Conservation (phyloP, 768 basidiomycete genomes). For the Cubamyces lactineus region DNA sequence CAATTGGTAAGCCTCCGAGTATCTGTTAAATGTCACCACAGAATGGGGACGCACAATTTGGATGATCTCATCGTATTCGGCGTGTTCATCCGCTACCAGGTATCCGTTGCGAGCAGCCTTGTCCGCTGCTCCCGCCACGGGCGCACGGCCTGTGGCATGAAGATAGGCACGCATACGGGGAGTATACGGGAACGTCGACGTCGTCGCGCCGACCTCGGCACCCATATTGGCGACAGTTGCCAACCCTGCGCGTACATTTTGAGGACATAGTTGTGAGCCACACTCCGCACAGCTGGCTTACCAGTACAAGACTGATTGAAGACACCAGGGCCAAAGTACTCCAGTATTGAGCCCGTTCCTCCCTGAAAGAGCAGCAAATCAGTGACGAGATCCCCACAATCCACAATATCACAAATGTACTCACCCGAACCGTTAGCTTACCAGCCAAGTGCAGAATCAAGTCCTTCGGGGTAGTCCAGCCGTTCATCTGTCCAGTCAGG, state of each 20-base stretch:
- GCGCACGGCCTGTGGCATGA: conserved; percentile 82
- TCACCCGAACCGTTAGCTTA: conserved; percentile 87
- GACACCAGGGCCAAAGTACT: conserved; percentile 96
- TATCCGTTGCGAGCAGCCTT: conserved; percentile 77
- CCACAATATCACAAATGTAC: conserved; percentile 30
- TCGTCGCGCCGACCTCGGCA: conserved; percentile 99
- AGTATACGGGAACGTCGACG: conserved; percentile 97
- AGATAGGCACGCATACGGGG: conserved; percentile 88
- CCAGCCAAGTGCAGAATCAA: conserved; percentile 94
- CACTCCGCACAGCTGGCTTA: conserved; percentile 30
- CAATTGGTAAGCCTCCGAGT: background rate
- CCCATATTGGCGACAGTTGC: conserved; percentile 99
- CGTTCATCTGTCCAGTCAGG: conserved; percentile 82
- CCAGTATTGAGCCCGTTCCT: conserved; percentile 93
- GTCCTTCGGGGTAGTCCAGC: conserved; percentile 97
- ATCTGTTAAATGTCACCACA: background rate
- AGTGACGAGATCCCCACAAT: conserved; percentile 16
- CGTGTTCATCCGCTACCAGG: conserved; percentile 81
- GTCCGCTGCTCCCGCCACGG: conserved; percentile 88
- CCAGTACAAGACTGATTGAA: conserved; percentile 91
- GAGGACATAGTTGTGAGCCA: background rate
- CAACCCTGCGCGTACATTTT: conserved; percentile 51
- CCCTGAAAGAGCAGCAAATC: conserved; percentile 53
- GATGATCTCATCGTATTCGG: conserved; percentile 93
- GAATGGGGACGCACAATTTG: conserved; percentile 67